These are phyloP conservation scores for Eruca vesicaria DNA, from an alignment of 441 rosid genomes.

Conservation along the genomic window DNA sequence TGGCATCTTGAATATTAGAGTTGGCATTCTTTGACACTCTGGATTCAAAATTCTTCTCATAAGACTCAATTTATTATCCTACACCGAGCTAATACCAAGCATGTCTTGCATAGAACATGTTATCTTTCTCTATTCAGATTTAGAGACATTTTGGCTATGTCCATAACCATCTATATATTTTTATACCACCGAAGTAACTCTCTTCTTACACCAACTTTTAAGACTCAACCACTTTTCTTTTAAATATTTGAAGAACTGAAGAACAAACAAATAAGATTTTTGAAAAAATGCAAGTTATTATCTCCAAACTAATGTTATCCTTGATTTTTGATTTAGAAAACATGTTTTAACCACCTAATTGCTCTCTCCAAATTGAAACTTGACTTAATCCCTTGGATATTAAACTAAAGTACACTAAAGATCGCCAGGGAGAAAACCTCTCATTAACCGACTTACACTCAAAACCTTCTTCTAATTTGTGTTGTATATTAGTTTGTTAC, in stretches of 20 bases:
- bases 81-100: neutral
- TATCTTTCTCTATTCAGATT: neutral
- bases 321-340: neutral
- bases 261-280: neutral
- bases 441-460: too few relatives aligned
- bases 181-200: too few relatives aligned
- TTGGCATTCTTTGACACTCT: neutral
- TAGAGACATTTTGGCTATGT: neutral
- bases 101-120: neutral
- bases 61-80: neutral
- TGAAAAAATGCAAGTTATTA: neutral
- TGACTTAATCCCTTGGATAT: neutral
- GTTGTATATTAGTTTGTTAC: too few relatives aligned
- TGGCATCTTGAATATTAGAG: neutral
- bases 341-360: neutral
- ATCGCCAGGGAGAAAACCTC: neutral
- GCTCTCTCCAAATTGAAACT: neutral
- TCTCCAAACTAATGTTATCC: neutral
- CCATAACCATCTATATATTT: neutral
- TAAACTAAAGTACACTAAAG: neutral
- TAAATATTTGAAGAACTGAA: neutral
- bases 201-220: too few relatives aligned
- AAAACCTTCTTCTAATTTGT: too few relatives aligned
- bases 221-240: neutral
- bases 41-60: neutral